Percentiles rank a stretch among this genome's conserved stretches.
These are phyloP conservation scores for Chlamydomonas reinhardtii DNA, from an alignment of 163 green algal species.

Conservation along the genomic window DNA sequence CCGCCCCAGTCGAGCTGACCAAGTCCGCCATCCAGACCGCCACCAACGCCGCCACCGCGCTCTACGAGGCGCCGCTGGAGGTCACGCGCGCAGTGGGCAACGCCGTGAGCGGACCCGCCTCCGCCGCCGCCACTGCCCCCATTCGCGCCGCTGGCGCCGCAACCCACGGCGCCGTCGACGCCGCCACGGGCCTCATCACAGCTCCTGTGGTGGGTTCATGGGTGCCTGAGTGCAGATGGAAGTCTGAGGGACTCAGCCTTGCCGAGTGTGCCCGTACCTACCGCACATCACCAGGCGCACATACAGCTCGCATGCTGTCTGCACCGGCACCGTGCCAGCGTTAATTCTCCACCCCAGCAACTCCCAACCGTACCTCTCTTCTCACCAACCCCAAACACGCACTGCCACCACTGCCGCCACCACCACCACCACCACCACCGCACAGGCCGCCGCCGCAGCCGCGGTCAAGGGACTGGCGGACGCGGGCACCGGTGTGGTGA, in stretches of 20 bases:
- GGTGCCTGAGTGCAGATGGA: no score
- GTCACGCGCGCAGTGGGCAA: background rate
- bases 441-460: background rate
- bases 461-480: conserved; percentile 29
- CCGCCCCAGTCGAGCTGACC: background rate
- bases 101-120: background rate
- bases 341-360: no score
- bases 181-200: background rate
- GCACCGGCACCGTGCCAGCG: no score
- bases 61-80: conserved; percentile 45
- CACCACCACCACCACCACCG: no score
- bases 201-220: background rate
- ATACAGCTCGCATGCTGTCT: no score
- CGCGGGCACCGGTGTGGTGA: conserved; percentile 1
- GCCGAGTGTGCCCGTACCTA: no score
- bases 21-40: conserved; percentile 19
- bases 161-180: conserved; percentile 37
- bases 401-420: no score
- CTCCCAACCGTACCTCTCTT: no score
- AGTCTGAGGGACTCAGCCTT: no score
- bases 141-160: conserved; percentile 4
- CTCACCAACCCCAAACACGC: no score
- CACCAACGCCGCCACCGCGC: conserved; percentile 31
- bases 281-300: no score
- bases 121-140: conserved; percentile 23